phyloP scores from a whole-genome alignment of 176 grass and related monocot species.

The Puccinellia tenuiflora region DNA sequence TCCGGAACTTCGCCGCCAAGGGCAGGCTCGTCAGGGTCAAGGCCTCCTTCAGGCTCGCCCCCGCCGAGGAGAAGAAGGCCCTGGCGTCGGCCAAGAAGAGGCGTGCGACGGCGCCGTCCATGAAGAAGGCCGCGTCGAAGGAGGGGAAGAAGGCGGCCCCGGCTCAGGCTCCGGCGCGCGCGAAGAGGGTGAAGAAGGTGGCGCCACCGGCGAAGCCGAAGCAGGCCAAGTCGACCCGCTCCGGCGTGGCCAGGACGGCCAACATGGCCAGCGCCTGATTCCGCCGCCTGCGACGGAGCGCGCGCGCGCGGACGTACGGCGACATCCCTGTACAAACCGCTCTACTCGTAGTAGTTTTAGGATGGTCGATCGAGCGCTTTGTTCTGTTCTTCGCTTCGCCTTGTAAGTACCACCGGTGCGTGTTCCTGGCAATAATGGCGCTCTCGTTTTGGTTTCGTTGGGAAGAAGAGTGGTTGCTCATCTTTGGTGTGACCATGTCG shows the following conservation, averaged over 20 bases:
- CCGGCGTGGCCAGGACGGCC: conserved; percentile 33
- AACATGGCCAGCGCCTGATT: conserved; percentile 58
- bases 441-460: background rate
- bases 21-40: conserved; percentile 73
- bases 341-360: background rate
- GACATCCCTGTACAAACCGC: background rate
- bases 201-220: conserved; percentile 35
- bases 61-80: conserved; percentile 25
- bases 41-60: conserved; percentile 71
- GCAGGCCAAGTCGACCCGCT: conserved; percentile 51
- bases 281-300: background rate
- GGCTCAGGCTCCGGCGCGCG: background rate
- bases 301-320: too few relatives aligned
- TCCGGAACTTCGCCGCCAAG: conserved; percentile 67
- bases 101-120: conserved; percentile 17
- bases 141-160: conserved; percentile 22
- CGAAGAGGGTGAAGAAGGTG: conserved; percentile 60
- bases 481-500: background rate
- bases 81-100: conserved; percentile 26
- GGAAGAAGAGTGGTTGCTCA: background rate
- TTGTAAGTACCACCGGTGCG: background rate
- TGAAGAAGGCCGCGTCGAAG: conserved; percentile 36
- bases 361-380: background rate
- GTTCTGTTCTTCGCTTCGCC: background rate
- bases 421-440: conserved; percentile 25